A percentile compares a stretch with the other conserved stretches of the same genome.
These are phyloP conservation scores for Lojkania enalia DNA, from an alignment of 2,329 filamentous ascomycete species.

Conservation along the genomic window DNA sequence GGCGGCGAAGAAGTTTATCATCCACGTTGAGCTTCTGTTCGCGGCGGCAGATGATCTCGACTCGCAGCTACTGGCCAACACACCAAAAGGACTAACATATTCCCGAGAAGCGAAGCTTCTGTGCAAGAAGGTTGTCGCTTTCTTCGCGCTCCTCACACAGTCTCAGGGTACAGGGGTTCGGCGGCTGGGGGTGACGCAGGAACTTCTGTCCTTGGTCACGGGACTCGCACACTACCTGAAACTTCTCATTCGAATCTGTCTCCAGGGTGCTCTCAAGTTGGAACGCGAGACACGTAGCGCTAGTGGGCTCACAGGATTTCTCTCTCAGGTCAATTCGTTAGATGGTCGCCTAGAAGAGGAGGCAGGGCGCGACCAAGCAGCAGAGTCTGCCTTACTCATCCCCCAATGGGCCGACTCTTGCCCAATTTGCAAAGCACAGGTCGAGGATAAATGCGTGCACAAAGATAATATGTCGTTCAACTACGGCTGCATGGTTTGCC, in stretches of 20 bases:
- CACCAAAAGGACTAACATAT: constrained; percentile 85
- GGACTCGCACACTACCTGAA: constrained; percentile 97
- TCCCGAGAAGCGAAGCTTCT: constrained; percentile 94
- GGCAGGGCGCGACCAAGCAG: constrained; percentile 44
- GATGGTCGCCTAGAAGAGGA: constrained; percentile 56
- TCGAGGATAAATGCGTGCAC: constrained; percentile 90
- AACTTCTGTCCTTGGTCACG: constrained; percentile 95
- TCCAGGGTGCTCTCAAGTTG: constrained; percentile 88
- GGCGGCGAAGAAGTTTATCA: constrained; percentile 94
- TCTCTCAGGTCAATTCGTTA: constrained; percentile 82
- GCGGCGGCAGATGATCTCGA: constrained; percentile 85
- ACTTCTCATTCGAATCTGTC: constrained; percentile 92
- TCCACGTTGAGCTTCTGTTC: constrained; percentile 93
- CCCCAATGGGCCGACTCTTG: constrained; percentile 71
- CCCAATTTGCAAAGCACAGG: constrained; percentile 76
- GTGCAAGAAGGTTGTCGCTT: constrained; percentile 99
- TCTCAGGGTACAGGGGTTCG: constrained; percentile 88
- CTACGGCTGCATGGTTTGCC: constrained; percentile 71
- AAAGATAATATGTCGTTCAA: constrained; percentile 81
- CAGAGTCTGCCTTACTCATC: constrained; percentile 49
- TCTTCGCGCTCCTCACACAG: constrained; percentile 93
- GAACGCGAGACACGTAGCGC: constrained; percentile 79
- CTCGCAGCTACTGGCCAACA: constrained; percentile 66
- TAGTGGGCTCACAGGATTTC: constrained; percentile 78
- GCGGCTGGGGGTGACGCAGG: constrained; percentile 94